Conservation (phyloP, 495 filamentous ascomycete species). For the Thozetella sp. region DNA sequence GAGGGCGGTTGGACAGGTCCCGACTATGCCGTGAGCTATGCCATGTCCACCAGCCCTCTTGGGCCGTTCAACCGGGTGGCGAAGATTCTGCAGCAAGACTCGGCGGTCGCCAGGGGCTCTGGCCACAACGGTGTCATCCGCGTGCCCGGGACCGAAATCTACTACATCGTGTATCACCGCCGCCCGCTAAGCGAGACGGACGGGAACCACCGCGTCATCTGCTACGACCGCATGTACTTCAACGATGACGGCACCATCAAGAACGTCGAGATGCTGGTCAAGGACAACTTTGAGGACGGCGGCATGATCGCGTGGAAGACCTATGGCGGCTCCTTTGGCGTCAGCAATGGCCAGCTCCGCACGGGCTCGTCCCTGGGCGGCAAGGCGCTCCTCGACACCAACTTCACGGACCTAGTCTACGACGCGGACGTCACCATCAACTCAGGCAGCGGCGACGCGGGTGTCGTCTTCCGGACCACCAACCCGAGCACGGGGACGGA, state of each 20-base stretch:
- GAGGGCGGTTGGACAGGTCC: conserved; percentile 45
- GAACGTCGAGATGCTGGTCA: conserved; percentile 39
- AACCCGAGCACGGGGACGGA: not conserved
- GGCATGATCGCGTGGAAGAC: conserved; percentile 27
- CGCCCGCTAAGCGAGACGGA: conserved; percentile 39
- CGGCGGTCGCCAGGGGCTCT: conserved; percentile 36
- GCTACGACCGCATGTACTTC: conserved; percentile 50
- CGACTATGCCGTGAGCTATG: conserved; percentile 49
- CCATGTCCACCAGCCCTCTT: conserved; percentile 38
- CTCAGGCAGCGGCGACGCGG: conserved; percentile 16
- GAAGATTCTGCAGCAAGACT: conserved; percentile 41
- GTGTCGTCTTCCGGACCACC: conserved; percentile 24
- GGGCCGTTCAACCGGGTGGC: conserved; percentile 40
- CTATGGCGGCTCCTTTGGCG: conserved; percentile 17
- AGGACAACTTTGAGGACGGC: conserved; percentile 34
- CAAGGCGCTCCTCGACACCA: conserved; percentile 28
- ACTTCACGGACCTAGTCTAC: conserved; percentile 24
- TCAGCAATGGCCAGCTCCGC: conserved; percentile 11
- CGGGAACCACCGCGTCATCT: conserved; percentile 43
- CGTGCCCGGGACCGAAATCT: conserved; percentile 41
- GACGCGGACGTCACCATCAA: conserved; percentile 19
- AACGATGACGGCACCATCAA: conserved; percentile 40
- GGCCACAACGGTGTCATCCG: conserved; percentile 44
- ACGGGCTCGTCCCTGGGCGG: conserved; percentile 9
- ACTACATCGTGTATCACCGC: conserved; percentile 53